Evolutionary conservation across 2,329 filamentous ascomycete species (phyloP).

Genomic region (Lasiodiplodia citricola): DNA sequence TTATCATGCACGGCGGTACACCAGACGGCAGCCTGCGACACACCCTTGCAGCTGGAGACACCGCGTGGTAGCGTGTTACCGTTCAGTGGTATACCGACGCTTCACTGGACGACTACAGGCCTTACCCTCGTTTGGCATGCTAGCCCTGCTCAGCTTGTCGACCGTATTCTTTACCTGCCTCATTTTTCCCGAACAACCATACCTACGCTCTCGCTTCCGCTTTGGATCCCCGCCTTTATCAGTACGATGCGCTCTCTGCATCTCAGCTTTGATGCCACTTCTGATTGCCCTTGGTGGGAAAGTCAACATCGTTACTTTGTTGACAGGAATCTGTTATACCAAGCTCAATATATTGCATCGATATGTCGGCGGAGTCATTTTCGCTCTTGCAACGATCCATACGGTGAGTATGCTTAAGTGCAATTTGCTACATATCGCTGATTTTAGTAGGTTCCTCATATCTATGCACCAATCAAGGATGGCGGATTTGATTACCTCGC

Average conservation of each 20-base stretch:
- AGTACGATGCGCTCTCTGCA: constrained; percentile 36
- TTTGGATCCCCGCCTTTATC: constrained; percentile 35
- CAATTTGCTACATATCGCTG: too few relatives aligned
- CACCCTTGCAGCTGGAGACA: background rate
- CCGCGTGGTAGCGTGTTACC: constrained; percentile 24
- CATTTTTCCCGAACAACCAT: constrained; percentile 31
- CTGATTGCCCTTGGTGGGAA: constrained; percentile 38
- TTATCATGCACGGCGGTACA: background rate
- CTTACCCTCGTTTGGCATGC: constrained; percentile 31
- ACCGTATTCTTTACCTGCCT: constrained; percentile 31
- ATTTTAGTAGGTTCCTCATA: constrained; percentile 31
- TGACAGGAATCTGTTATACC: constrained; percentile 39
- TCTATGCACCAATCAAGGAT: constrained; percentile 33
- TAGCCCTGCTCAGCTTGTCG: constrained; percentile 29
- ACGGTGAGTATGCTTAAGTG: constrained; percentile 27
- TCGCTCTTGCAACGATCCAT: constrained; percentile 34
- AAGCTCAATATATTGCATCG: constrained; percentile 39
- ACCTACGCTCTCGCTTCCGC: constrained; percentile 31
- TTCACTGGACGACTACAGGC: constrained; percentile 26
- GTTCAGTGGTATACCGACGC: constrained; percentile 31
- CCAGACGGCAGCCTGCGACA: background rate
- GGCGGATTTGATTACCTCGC: constrained; percentile 32
- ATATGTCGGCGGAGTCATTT: constrained; percentile 32
- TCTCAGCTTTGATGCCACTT: constrained; percentile 36
- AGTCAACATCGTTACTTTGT: constrained; percentile 37